phyloP scores from a whole-genome alignment of 495 filamentous ascomycete species.

The Tuber borchii region DNA sequence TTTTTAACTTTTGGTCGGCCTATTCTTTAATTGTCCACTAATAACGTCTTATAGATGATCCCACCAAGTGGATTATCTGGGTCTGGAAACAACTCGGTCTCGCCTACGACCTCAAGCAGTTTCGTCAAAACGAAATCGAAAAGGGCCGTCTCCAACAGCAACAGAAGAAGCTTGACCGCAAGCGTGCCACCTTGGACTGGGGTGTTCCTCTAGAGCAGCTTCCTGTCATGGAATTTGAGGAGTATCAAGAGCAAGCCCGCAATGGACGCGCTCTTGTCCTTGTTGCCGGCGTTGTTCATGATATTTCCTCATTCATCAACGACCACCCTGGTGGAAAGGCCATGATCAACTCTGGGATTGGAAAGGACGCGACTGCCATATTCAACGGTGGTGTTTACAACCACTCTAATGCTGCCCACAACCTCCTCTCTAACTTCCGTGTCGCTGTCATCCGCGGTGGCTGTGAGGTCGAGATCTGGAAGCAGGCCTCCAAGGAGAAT shows the following conservation, averaged over 20 bases:
- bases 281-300: slow-evolving; percentile 91
- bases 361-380: slow-evolving; percentile 97
- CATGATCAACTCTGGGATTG: slow-evolving; percentile 83
- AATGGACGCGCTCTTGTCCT: slow-evolving; percentile 72
- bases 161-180: slow-evolving; percentile 99
- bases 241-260: slow-evolving; percentile 81
- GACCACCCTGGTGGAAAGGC: slow-evolving; percentile 96
- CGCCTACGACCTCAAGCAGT: slow-evolving; percentile 93
- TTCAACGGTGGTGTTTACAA: slow-evolving; percentile 99
- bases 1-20: not conserved
- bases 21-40: not conserved
- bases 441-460: slow-evolving; percentile 94
- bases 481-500: slow-evolving; percentile 83
- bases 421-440: slow-evolving; percentile 91
- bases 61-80: slow-evolving; percentile 98
- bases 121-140: slow-evolving; percentile 96
- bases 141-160: slow-evolving; percentile 95
- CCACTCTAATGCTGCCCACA: slow-evolving; percentile 97
- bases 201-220: slow-evolving; percentile 88
- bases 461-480: slow-evolving; percentile 98
- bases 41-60: slow-evolving; percentile 55
- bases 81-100: slow-evolving; percentile 86
- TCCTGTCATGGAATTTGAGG: slow-evolving; percentile 94
- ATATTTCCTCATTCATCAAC: slow-evolving; percentile 89
- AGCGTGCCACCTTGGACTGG: slow-evolving; percentile 88